Percentiles rank a stretch among this genome's conserved stretches.
Evolutionary conservation across 192 early-diverging fungal genomes (phyloP).

Genomic region (Spinellus fusiger): DNA sequence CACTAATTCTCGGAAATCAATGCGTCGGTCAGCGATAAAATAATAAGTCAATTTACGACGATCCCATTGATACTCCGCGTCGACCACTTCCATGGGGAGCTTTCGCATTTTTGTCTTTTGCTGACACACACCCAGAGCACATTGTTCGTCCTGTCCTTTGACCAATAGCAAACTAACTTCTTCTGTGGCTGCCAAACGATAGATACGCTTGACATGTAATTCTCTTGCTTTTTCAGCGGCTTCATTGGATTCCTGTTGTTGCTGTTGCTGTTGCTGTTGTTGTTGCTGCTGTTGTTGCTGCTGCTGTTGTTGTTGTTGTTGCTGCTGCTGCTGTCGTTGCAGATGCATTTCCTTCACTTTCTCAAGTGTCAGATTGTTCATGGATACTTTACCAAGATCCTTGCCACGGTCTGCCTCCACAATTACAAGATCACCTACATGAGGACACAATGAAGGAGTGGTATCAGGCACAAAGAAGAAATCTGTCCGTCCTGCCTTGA

Average conservation of each 20-base stretch:
- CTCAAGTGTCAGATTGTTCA: constrained; percentile 54
- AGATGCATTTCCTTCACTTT: constrained; percentile 41
- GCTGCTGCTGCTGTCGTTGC: constrained; percentile 29
- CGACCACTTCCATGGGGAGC: constrained; percentile 92
- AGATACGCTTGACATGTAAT: constrained; percentile 88
- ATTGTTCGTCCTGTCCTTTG: constrained; percentile 88
- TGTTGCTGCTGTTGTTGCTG: constrained; percentile 24
- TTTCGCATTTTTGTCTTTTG: constrained; percentile 84
- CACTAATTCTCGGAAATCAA: constrained; percentile 95
- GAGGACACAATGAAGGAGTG: constrained; percentile 35
- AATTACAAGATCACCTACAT: constrained; percentile 72
- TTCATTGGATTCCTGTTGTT: constrained; percentile 45
- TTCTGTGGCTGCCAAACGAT: constrained; percentile 66
- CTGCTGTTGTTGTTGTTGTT: constrained; percentile 41
- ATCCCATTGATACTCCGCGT: constrained; percentile 99
- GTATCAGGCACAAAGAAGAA: constrained; percentile 66
- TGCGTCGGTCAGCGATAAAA: constrained; percentile 90
- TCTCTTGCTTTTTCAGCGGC: constrained; percentile 51
- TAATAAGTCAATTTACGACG: constrained; percentile 95
- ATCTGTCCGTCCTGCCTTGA: constrained; percentile 83
- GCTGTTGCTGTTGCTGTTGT: constrained; percentile 43
- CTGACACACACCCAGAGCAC: constrained; percentile 82
- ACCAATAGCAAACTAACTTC: constrained; percentile 76
- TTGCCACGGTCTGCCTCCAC: constrained; percentile 89
- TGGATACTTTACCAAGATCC: constrained; percentile 84